These are phyloP conservation scores for Talaromyces sp. DNA, from an alignment of 2,329 filamentous ascomycete genomes.

Conservation along the genomic window DNA sequence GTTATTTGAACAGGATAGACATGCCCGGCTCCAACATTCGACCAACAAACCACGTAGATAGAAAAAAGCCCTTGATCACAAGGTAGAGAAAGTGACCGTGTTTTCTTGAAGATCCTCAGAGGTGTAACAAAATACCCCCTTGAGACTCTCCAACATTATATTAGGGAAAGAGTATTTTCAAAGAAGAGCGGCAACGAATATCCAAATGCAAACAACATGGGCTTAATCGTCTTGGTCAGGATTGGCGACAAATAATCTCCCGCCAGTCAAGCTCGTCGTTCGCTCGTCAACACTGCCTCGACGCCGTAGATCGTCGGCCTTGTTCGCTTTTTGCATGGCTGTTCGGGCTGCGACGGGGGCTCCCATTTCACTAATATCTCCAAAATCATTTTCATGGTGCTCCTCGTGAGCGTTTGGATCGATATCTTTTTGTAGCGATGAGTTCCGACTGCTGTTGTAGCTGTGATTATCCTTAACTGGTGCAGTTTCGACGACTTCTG, in stretches of 20 bases:
- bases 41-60: not conserved
- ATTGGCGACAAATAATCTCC: constrained; percentile 43
- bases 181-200: not conserved
- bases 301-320: constrained; percentile 39
- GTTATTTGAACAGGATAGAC: not conserved
- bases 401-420: constrained; percentile 23
- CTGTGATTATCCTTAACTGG: constrained; percentile 22
- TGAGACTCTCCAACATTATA: not conserved
- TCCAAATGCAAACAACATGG: not conserved
- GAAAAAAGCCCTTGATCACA: not conserved
- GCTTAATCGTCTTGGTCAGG: constrained; percentile 33
- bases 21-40: not conserved
- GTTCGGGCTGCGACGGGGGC: constrained; percentile 35
- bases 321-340: constrained; percentile 34
- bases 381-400: constrained; percentile 49
- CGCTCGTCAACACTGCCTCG: constrained; percentile 45
- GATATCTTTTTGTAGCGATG: constrained; percentile 2
- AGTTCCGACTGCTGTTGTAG: constrained; percentile 16
- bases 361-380: constrained; percentile 47
- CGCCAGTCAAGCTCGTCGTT: constrained; percentile 41
- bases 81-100: not conserved
- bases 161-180: not conserved
- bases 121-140: not conserved
- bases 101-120: not conserved
- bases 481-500: constrained; percentile 37